Evolutionary conservation across 2,329 filamentous ascomycete genomes (phyloP).

Genomic region (Trichophyton simii): DNA sequence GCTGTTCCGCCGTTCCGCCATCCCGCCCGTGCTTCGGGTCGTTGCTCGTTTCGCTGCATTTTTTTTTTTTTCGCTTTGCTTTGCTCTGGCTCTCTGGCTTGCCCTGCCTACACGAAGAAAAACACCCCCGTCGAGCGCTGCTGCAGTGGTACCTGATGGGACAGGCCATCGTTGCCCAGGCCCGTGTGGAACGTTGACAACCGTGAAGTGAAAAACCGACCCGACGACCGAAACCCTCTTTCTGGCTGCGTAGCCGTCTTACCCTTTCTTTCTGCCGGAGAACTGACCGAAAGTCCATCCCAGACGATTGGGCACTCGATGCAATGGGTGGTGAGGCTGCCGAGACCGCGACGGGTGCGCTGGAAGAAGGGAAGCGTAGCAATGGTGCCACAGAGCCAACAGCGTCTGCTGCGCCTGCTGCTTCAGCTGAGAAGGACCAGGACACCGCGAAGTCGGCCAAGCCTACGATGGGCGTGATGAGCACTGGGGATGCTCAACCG

Average conservation of each 20-base stretch:
- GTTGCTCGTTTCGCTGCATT: no score
- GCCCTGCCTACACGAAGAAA: neutral
- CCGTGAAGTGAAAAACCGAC: neutral
- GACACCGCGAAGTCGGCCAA: slow-evolving; percentile 14
- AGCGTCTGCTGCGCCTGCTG: slow-evolving; percentile 8
- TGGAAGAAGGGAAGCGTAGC: slow-evolving; percentile 9
- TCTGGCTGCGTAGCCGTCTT: neutral
- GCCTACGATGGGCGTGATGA: slow-evolving; percentile 20
- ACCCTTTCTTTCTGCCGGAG: neutral
- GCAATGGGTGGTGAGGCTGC: slow-evolving; percentile 12
- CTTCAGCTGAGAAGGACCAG: slow-evolving; percentile 10
- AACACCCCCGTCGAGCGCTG: neutral
- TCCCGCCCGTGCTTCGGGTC: neutral
- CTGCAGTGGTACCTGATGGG: slow-evolving; percentile 13
- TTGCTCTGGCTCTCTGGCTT: neutral
- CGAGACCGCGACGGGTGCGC: slow-evolving; percentile 14
- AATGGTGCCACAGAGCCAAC: slow-evolving; percentile 1
- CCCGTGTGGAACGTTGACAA: slow-evolving; percentile 10
- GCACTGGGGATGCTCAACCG: slow-evolving; percentile 20
- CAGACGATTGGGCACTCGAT: slow-evolving; percentile 1
- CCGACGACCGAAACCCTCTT: slow-evolving; percentile 4
- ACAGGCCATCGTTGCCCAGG: slow-evolving; percentile 7
- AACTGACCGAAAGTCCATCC: slow-evolving; percentile 4
- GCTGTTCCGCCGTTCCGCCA: neutral
- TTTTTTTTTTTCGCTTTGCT: no score